A percentile compares a stretch with the other conserved stretches of the same genome.
Evolutionary conservation across 2,329 filamentous ascomycete species (phyloP).

Genomic region (Venturia carpophila): DNA sequence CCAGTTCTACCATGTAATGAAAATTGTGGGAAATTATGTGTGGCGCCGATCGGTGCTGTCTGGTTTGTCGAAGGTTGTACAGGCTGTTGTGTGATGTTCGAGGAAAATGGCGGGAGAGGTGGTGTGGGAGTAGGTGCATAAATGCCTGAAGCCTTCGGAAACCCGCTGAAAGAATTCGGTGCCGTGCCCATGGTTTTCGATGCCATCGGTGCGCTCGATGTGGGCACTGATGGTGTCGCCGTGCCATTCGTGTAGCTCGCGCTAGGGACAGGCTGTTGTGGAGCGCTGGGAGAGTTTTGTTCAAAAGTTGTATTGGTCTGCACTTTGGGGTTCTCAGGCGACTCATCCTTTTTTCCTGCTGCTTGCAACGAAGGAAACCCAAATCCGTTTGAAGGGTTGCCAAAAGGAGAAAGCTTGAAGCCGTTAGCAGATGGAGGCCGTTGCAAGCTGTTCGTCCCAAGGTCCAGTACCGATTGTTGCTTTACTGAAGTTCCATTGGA

Average conservation of each 20-base stretch:
- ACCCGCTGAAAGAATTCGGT: background rate
- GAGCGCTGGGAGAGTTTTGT: background rate
- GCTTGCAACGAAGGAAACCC: conserved; percentile 2
- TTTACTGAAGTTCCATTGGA: background rate
- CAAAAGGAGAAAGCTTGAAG: background rate
- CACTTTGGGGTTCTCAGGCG: background rate
- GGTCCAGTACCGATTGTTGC: background rate
- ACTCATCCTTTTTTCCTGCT: background rate
- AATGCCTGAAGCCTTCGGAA: background rate
- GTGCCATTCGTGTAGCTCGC: background rate
- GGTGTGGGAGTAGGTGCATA: background rate
- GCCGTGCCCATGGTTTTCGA: background rate
- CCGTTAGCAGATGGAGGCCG: background rate
- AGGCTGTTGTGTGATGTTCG: background rate
- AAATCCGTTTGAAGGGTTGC: background rate
- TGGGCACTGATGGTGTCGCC: background rate
- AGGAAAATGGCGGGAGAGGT: background rate
- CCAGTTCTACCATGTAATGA: background rate
- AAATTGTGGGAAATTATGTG: background rate
- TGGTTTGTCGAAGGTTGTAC: background rate
- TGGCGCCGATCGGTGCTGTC: background rate
- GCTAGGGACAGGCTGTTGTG: background rate
- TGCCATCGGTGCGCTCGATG: background rate
- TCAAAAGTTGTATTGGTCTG: background rate
- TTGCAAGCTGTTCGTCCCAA: background rate